Base-by-base conservation (phyloP, 306 rosid species). In the Purshia tridentata region DNA sequence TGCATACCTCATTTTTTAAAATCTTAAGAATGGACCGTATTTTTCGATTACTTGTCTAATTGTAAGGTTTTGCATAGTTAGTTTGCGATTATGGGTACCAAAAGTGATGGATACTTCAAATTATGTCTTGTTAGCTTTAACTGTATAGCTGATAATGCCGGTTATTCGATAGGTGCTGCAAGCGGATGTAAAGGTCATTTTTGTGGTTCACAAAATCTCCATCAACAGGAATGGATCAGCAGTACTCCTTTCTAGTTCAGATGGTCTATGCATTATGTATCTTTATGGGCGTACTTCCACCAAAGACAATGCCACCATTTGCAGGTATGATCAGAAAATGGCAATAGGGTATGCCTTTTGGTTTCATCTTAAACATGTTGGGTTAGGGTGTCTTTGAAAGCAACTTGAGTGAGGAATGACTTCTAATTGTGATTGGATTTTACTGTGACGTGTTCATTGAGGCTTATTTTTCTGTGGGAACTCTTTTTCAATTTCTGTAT, bases 221-320 rank as follows among this genome's bases (percentile, higher is more conserved):
- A 87, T 95, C 73, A 91, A 88, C 80, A 72, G 90, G 70, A 83
- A 86, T 77, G 93, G 92, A 61, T 83, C 98, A 4, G 98, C 96
- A 14, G 45, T 91, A 50, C 84, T 87, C 23, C 92, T 91, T 77
- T 74, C 71, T 42, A 96, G 99, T 58, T 72, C 93, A 7, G 84
- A 86, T 52, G 86, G 79, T 65, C 83, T 87, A 20, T 88, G 74
- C 63, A 82, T 90, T 75, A 87, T 95, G 98, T 86, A 90, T 65
- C 96, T 90, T 42, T 91, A 88, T 69, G 93, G 97, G 64, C 91
- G 85, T 45, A 41, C 87, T 0, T 90, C 96, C 35, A 77, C 81
- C 22, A 81, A 60, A 78, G 86, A 91, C 41, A 89, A 78, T 12
- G 66, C 86, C 70, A 73, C 84, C 65, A 74, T 88, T 75, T 90